phyloP scores from a whole-genome alignment of 805 yeast genomes.

The Myxozyma udenii region DNA sequence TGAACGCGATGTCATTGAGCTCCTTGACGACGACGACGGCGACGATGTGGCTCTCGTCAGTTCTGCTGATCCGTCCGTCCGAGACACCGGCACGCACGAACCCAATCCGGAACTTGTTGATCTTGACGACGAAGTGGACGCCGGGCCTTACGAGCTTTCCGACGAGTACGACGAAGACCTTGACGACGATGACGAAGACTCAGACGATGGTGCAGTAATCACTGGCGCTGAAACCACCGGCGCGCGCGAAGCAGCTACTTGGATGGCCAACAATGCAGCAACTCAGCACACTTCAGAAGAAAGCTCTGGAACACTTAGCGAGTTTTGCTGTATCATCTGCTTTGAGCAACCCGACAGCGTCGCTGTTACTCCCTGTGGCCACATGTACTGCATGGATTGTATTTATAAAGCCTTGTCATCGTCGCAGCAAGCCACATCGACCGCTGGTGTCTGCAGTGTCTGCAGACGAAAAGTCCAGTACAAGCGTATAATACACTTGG shows the following conservation, averaged over 20 bases:
- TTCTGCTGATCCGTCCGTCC: not conserved
- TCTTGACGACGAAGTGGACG: conserved; percentile 13
- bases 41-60: not conserved
- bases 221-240: conserved; percentile 10
- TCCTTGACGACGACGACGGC: not conserved
- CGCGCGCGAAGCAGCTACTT: conserved; percentile 10
- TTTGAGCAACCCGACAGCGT: conserved; percentile 37
- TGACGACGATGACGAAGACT: conserved; percentile 6
- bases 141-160: not conserved
- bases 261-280: not conserved
- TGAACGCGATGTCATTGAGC: too few relatives aligned
- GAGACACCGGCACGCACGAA: too few relatives aligned
- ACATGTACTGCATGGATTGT: conserved; percentile 40
- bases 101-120: conserved; percentile 1
- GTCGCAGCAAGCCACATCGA: conserved; percentile 30
- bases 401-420: conserved; percentile 37
- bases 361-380: conserved; percentile 40
- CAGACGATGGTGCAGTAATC: not conserved
- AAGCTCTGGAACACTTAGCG: conserved; percentile 21
- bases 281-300: conserved; percentile 3
- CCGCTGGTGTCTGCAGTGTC: conserved; percentile 38
- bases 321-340: conserved; percentile 39
- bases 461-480: conserved; percentile 37
- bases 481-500: conserved; percentile 33
- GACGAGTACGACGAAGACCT: conserved; percentile 1